Percentiles rank a stretch among this genome's conserved stretches.
Conservation (phyloP, 345 rosid species). For the Litchi chinensis region DNA sequence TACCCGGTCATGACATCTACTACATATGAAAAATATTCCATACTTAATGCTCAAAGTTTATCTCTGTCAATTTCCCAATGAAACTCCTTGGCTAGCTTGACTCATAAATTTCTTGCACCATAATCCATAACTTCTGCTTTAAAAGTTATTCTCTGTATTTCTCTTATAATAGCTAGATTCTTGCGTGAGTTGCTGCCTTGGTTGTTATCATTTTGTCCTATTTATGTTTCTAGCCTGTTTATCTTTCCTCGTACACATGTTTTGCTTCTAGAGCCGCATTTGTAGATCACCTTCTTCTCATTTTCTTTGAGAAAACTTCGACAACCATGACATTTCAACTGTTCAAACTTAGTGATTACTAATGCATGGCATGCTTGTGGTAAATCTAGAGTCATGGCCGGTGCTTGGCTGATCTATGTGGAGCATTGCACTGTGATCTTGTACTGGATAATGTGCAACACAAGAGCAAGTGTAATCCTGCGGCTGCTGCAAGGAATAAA, state of each 20-base stretch:
- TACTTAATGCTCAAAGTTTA: background rate
- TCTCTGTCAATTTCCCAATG: background rate
- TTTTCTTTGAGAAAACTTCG: background rate
- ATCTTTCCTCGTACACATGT: background rate
- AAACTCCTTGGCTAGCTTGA: background rate
- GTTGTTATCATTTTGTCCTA: background rate
- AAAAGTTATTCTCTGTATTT: too few species aligned
- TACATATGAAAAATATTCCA: background rate
- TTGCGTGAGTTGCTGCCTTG: background rate
- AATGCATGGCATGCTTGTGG: constrained; percentile 27
- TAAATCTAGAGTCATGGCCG: constrained; percentile 59
- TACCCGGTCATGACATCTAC: background rate
- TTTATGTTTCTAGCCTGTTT: background rate
- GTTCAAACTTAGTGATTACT: constrained; percentile 11
- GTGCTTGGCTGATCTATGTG: constrained; percentile 79
- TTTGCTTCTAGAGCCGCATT: background rate
- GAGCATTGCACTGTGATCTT: constrained; percentile 76
- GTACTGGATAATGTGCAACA: constrained; percentile 39
- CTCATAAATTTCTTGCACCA: background rate
- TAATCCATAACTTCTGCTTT: background rate
- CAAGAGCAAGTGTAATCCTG: constrained; percentile 75
- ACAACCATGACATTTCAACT: background rate
- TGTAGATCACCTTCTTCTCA: background rate
- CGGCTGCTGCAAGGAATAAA: constrained; percentile 67
- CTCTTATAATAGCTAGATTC: background rate